A percentile compares a stretch with the other conserved stretches of the same genome.
Conservation (phyloP, 352 stramenopile genomes). For the Blastocystis sp. region DNA sequence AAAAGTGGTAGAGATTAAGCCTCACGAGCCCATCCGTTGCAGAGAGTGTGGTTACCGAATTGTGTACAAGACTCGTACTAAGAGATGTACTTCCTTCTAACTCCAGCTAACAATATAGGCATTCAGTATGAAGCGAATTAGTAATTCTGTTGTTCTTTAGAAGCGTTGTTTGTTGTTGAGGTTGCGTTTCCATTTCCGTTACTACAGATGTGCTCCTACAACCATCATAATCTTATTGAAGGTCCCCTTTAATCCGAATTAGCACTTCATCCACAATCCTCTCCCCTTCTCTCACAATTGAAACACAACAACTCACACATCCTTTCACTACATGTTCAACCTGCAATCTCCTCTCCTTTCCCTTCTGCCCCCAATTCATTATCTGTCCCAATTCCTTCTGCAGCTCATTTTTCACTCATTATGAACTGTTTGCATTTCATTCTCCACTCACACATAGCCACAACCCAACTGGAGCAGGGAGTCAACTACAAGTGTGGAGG, state of each 20-base stretch:
- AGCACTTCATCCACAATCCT: background rate
- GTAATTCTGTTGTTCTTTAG: conserved; percentile 37
- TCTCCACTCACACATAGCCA: conserved; percentile 7
- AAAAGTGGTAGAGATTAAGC: conserved; percentile 59
- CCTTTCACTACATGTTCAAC: too few relatives aligned
- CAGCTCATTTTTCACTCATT: background rate
- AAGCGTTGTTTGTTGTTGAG: conserved; percentile 39
- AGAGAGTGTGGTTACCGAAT: conserved; percentile 61
- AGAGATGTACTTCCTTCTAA: conserved; percentile 34
- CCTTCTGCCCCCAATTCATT: too few relatives aligned
- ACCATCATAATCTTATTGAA: background rate
- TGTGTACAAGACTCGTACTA: conserved; percentile 61
- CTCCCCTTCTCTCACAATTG: too few relatives aligned
- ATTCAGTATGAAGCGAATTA: conserved; percentile 67
- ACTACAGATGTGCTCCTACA: background rate
- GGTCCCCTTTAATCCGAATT: background rate
- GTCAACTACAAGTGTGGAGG: conserved; percentile 61
- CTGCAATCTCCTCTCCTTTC: too few relatives aligned
- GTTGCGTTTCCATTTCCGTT: too few relatives aligned
- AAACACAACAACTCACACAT: too few relatives aligned
- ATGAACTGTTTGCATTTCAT: conserved; percentile 41
- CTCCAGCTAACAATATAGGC: background rate
- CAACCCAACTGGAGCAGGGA: conserved; percentile 49
- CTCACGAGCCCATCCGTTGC: conserved; percentile 64
- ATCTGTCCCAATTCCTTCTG: too few relatives aligned